Evolutionary conservation across 305 asterid genomes (phyloP).

Genomic region (Solanum hybrid): DNA sequence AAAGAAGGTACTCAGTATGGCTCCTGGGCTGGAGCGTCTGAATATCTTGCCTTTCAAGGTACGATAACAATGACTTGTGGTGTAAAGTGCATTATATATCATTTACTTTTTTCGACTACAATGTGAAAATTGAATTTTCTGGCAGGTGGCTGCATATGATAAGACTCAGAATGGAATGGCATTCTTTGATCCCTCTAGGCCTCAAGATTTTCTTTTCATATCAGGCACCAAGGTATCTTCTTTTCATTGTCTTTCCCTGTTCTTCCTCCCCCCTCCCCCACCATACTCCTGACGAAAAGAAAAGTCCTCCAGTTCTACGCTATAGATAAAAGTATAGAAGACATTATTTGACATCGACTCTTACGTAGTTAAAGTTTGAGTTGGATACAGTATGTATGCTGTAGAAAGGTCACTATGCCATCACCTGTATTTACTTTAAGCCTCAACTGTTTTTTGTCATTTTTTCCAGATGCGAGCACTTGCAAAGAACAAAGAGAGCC

Average conservation of each 20-base stretch:
- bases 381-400: neutral
- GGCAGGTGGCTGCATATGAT: constrained; percentile 92
- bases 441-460: neutral
- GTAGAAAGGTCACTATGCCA: neutral
- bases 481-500: constrained; percentile 72
- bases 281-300: neutral
- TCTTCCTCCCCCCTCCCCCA: neutral
- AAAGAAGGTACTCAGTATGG: constrained; percentile 87
- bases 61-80: neutral
- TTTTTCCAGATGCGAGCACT: constrained; percentile 67
- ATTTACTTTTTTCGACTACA: neutral
- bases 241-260: neutral
- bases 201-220: constrained; percentile 79
- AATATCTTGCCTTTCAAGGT: constrained; percentile 93
- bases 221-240: constrained; percentile 81
- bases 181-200: constrained; percentile 83
- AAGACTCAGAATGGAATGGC: constrained; percentile 78
- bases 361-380: neutral
- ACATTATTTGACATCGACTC: neutral
- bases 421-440: neutral
- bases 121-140: neutral
- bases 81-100: neutral
- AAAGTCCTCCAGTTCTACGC: neutral
- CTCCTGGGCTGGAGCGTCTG: constrained; percentile 80
- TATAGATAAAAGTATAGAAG: neutral